These are phyloP conservation scores for Herpetomonas muscarum DNA, from an alignment of 208 protist species.

Conservation along the genomic window DNA sequence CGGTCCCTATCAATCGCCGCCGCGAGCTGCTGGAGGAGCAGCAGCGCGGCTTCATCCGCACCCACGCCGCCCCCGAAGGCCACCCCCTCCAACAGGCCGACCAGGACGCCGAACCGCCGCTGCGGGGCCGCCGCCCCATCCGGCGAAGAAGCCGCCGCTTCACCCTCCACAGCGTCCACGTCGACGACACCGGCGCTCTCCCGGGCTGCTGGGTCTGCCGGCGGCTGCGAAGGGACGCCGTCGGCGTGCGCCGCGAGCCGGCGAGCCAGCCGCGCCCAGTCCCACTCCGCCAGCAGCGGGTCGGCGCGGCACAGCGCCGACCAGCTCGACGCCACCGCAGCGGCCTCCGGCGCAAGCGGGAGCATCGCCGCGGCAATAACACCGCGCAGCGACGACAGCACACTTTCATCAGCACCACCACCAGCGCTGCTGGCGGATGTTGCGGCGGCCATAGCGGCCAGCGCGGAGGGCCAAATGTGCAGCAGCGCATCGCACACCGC, in stretches of 20 bases:
- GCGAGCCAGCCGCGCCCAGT: constrained; percentile 39
- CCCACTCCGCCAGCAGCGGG: constrained; percentile 9
- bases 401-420: neutral
- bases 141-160: too few relatives aligned
- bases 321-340: constrained; percentile 52
- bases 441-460: neutral
- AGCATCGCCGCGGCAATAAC: constrained; percentile 30
- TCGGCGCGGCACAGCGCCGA: constrained; percentile 41
- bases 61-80: neutral
- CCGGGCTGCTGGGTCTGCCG: too few relatives aligned
- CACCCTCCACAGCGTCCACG: too few relatives aligned
- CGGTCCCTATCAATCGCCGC: constrained; percentile 9
- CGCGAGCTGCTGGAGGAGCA: neutral
- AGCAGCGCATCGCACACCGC: constrained; percentile 45
- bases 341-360: constrained; percentile 21
- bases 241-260: too few relatives aligned
- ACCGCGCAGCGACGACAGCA: constrained; percentile 12
- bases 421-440: neutral
- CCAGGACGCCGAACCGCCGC: too few relatives aligned
- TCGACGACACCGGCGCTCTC: too few relatives aligned
- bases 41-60: neutral
- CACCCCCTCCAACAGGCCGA: too few relatives aligned
- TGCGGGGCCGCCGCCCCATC: too few relatives aligned
- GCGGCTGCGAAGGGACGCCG: too few relatives aligned
- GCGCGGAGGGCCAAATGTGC: constrained; percentile 35